Conservation (phyloP, 2,329 filamentous ascomycete species). For the Taxawa tesnikishii region DNA sequence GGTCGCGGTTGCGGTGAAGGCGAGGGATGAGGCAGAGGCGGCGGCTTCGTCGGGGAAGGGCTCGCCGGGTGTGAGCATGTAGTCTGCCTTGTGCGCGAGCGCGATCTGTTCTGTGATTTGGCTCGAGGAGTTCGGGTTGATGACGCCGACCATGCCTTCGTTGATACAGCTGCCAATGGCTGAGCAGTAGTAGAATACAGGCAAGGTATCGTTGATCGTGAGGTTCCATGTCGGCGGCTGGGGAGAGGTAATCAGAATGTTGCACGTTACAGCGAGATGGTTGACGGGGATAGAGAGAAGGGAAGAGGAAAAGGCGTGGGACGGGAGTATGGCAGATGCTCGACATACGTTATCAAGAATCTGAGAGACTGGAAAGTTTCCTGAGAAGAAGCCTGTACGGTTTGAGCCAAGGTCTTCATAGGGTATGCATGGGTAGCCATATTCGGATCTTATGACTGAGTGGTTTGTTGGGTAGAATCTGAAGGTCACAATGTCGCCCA, state of each 20-base stretch:
- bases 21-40: conserved; percentile 11
- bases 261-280: too few relatives aligned
- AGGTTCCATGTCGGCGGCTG: conserved; percentile 17
- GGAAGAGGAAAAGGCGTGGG: too few relatives aligned
- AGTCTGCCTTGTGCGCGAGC: conserved; percentile 14
- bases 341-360: too few relatives aligned
- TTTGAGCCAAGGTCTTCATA: conserved; percentile 12
- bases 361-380: conserved; percentile 8
- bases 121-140: conserved; percentile 44
- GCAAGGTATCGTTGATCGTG: conserved; percentile 47
- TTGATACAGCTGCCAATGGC: conserved; percentile 52
- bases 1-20: conserved; percentile 11
- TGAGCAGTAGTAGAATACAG: conserved; percentile 59
- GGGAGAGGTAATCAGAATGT: background rate
- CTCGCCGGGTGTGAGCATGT: conserved; percentile 26
- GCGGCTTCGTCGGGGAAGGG: conserved; percentile 24
- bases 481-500: conserved; percentile 30
- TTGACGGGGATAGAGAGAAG: too few relatives aligned
- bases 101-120: conserved; percentile 17
- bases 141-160: conserved; percentile 62
- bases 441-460: conserved; percentile 29
- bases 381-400: conserved; percentile 15
- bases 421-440: conserved; percentile 28
- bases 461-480: conserved; percentile 30
- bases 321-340: too few relatives aligned